phyloP scores from a whole-genome alignment of 179 eudicot genomes.

The Corrigiola litoralis region DNA sequence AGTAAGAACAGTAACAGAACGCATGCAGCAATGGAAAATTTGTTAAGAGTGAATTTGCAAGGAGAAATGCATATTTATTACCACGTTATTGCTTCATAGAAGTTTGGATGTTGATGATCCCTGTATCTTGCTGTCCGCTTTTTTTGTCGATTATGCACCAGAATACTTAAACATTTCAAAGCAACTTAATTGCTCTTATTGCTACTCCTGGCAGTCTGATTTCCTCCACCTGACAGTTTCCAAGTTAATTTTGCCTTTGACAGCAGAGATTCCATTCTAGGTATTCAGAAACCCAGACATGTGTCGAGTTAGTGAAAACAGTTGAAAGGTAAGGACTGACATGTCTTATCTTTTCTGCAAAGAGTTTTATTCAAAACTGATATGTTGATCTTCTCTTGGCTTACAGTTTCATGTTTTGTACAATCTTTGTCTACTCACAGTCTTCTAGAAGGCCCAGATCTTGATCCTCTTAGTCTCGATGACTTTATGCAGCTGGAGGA shows the following conservation, averaged over 20 bases:
- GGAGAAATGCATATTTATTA: no score
- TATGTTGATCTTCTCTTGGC: background rate
- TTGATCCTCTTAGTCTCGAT: constrained; percentile 32
- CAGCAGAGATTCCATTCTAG: constrained; percentile 10
- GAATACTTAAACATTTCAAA: no score
- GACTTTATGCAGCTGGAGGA: constrained; percentile 44
- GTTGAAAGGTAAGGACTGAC: constrained; percentile 35
- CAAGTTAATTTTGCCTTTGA: background rate
- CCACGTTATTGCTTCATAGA: no score
- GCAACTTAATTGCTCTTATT: background rate
- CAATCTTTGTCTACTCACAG: constrained; percentile 14
- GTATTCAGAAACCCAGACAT: constrained; percentile 20
- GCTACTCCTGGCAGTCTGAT: background rate
- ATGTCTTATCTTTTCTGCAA: background rate
- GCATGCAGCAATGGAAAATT: no score
- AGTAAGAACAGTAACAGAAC: no score
- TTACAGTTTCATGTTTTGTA: background rate
- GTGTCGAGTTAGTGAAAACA: constrained; percentile 36
- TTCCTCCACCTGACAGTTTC: background rate
- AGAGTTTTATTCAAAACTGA: background rate
- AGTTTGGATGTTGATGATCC: no score
- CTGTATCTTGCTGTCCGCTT: no score
- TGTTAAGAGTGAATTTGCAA: no score
- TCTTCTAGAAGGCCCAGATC: constrained; percentile 25
- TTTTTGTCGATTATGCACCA: no score